These are phyloP conservation scores for Gillenia trifoliata DNA, from an alignment of 306 rosid species.

Conservation along the genomic window DNA sequence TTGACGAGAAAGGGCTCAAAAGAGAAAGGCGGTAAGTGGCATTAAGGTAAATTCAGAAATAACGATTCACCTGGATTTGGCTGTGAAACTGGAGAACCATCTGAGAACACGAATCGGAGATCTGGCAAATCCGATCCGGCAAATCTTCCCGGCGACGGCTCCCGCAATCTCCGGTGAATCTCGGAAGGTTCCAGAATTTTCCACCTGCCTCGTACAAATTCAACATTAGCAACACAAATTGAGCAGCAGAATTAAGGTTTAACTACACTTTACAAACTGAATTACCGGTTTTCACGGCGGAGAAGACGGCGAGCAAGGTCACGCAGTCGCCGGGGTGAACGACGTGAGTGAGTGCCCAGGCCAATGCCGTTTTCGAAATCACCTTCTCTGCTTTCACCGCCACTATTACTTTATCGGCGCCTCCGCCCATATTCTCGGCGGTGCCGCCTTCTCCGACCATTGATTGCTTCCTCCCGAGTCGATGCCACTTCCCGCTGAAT, in stretches of 20 bases:
- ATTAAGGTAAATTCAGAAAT: slow-evolving; percentile 2
- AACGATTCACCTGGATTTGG: slow-evolving; percentile 68
- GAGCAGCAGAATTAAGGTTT: not conserved
- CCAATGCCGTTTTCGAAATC: slow-evolving; percentile 66
- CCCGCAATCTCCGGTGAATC: slow-evolving; percentile 56
- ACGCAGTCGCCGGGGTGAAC: slow-evolving; percentile 69
- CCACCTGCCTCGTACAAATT: slow-evolving; percentile 33
- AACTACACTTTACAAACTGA: not conserved
- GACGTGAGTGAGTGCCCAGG: slow-evolving; percentile 92
- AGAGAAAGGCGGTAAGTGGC: slow-evolving; percentile 24
- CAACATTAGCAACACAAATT: not conserved
- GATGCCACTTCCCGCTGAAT: not conserved
- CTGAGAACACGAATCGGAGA: slow-evolving; percentile 88
- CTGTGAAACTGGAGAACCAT: slow-evolving; percentile 84
- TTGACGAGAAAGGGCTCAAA: not conserved
- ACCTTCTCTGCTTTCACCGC: slow-evolving; percentile 81
- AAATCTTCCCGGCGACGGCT: slow-evolving; percentile 39
- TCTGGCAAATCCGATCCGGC: slow-evolving; percentile 73
- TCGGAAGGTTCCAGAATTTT: slow-evolving; percentile 72
- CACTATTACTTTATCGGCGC: slow-evolving; percentile 62
- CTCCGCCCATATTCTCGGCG: not conserved
- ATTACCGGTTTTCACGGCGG: slow-evolving; percentile 51
- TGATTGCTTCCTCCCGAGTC: not conserved
- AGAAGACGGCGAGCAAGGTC: slow-evolving; percentile 73
- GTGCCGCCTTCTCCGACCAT: slow-evolving; percentile 2